Evolutionary conservation across 2,329 filamentous ascomycete species (phyloP).

Genomic region (Calonectria leucothoes): DNA sequence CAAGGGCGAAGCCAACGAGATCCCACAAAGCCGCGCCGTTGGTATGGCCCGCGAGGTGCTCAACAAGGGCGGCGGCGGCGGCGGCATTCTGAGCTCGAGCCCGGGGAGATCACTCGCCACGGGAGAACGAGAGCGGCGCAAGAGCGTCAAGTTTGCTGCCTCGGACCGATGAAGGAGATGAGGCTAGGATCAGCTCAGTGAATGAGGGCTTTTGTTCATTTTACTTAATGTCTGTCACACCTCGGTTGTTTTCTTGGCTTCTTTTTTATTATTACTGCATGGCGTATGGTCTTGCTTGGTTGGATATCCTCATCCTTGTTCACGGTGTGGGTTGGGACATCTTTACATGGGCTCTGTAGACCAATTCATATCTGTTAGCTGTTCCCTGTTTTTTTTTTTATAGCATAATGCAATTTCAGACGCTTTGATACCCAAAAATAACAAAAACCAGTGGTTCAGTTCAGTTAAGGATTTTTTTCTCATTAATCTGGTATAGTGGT

Average conservation of each 20-base stretch:
- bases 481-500: not conserved
- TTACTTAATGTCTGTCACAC: too few relatives aligned
- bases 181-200: not conserved
- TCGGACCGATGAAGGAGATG: slow-evolving; percentile 42
- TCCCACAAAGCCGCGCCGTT: slow-evolving; percentile 70
- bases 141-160: slow-evolving; percentile 73
- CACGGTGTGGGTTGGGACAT: not conserved
- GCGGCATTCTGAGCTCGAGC: slow-evolving; percentile 62
- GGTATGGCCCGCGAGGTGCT: slow-evolving; percentile 68
- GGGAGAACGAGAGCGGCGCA: slow-evolving; percentile 65
- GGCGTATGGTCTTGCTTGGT: slow-evolving; percentile 7
- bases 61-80: slow-evolving; percentile 43
- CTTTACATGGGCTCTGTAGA: not conserved
- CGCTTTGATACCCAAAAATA: slow-evolving; percentile 6
- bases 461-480: not conserved
- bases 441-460: not conserved
- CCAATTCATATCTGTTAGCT: too few relatives aligned
- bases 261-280: not conserved
- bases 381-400: not conserved
- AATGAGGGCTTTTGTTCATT: not conserved
- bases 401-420: slow-evolving; percentile 3
- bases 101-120: slow-evolving; percentile 53
- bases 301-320: slow-evolving; percentile 1
- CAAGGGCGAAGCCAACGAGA: slow-evolving; percentile 63
- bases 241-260: not conserved